phyloP scores from a whole-genome alignment of 176 grass and related monocot species.

The Carex cristatella region DNA sequence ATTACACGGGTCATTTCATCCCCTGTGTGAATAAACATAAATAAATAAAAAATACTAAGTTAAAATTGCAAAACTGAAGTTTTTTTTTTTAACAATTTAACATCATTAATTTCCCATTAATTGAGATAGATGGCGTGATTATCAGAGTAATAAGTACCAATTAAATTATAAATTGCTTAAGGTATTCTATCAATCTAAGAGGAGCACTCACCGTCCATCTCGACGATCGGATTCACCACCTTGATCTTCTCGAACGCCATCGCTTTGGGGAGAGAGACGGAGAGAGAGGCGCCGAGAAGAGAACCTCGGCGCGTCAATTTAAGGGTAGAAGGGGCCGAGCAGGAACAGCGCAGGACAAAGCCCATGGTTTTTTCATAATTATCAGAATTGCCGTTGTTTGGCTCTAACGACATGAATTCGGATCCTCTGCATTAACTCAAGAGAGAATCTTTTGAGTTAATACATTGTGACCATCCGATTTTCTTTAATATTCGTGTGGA shows the following conservation, averaged over 20 bases:
- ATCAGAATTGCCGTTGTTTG: neutral
- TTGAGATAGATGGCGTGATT: neutral
- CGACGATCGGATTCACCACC: slow-evolving; percentile 62
- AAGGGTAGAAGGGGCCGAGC: neutral
- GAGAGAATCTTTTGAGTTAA: no score
- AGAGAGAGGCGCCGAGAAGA: neutral
- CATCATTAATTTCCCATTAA: neutral
- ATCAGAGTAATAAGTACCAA: neutral
- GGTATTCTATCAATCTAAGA: neutral
- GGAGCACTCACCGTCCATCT: slow-evolving; percentile 65
- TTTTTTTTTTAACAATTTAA: neutral
- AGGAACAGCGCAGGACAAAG: neutral
- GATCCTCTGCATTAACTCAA: no score
- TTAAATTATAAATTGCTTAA: neutral
- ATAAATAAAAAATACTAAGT: neutral
- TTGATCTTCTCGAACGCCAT: slow-evolving; percentile 63
- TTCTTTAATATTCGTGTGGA: no score
- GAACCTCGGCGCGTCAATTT: slow-evolving; percentile 13
- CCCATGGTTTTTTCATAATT: neutral
- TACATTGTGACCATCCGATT: no score
- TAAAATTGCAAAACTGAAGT: neutral
- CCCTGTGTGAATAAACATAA: slow-evolving; percentile 29
- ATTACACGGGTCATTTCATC: slow-evolving; percentile 87
- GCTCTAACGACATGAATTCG: neutral
- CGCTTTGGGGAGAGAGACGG: neutral